Percentiles rank a stretch among this genome's conserved stretches.
phyloP scores from a whole-genome alignment of 2,329 filamentous ascomycete species.

The Pseudogymnoascus pannorum region DNA sequence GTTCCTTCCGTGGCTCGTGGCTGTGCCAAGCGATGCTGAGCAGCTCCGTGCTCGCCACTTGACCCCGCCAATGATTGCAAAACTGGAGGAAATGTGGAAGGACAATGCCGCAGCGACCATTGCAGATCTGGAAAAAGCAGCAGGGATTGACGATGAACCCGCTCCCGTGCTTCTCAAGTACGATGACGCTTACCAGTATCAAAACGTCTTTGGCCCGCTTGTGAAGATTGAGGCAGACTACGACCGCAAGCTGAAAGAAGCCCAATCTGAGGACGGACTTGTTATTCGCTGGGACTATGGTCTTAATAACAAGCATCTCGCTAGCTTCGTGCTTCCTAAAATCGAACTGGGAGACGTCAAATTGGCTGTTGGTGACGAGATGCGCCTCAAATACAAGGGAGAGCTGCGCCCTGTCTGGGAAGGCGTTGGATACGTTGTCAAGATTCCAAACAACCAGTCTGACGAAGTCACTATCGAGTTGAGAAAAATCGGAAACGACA shows the following conservation, averaged over 20 bases:
- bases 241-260: slow-evolving; percentile 96
- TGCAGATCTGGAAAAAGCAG: slow-evolving; percentile 82
- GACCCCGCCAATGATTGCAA: slow-evolving; percentile 89
- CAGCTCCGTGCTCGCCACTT: slow-evolving; percentile 91
- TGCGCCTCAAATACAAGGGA: slow-evolving; percentile 94
- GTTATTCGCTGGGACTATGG: slow-evolving; percentile 92
- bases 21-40: slow-evolving; percentile 82
- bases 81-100: slow-evolving; percentile 98
- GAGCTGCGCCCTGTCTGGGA: slow-evolving; percentile 91
- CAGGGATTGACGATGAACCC: slow-evolving; percentile 89
- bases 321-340: slow-evolving; percentile 92
- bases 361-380: slow-evolving; percentile 94
- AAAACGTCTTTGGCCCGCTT: slow-evolving; percentile 95
- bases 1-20: slow-evolving; percentile 89
- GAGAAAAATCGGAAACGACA: slow-evolving; percentile 90
- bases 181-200: slow-evolving; percentile 96
- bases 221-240: slow-evolving; percentile 99
- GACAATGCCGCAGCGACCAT: slow-evolving; percentile 85
- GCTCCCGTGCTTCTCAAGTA: slow-evolving; percentile 88
- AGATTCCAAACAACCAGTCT: slow-evolving; percentile 98
- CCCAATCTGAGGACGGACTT: slow-evolving; percentile 93
- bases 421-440: slow-evolving; percentile 96
- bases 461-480: slow-evolving; percentile 95
- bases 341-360: slow-evolving; percentile 97
- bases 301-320: slow-evolving; percentile 93